Base-by-base conservation (phyloP, 176 grass and related monocot species). In the Neostapfia colusana region DNA sequence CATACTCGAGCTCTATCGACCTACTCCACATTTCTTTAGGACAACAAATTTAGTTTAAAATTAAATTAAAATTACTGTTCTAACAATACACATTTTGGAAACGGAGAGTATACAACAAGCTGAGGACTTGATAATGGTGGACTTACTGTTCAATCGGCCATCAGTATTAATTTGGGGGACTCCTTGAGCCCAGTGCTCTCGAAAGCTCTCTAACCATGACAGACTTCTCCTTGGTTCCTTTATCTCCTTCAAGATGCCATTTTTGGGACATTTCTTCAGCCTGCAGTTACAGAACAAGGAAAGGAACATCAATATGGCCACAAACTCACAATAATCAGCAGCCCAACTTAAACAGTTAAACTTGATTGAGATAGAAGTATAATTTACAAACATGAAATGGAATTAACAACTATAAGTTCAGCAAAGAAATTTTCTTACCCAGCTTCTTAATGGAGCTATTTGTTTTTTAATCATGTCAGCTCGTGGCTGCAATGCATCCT, bases 381-480 rank as follows among this genome's bases (percentile, higher is more conserved):
- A 69, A 67, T 72, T 36, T 24, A 80, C n/a, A 27, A 10, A 63
- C 65, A 17, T 5, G 11, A 48, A 41, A 65, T 17, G 39, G 5
- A 67, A 65, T 23, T 38, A 70, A 15, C 41, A 82, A 27, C 6
- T 50, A 62, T 44, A 54, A 18, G 21, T 36, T 2, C 3, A 26
- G 46, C 48, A 5, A 14, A 35, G 9, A 82, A 71, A 25, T 73
- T 73, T 8, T 42, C 51, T 60, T 75, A 98, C 95, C 95, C 95
- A 94, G 75, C 43, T 86, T 81, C 87, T 83, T 48, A 98, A 24
- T 53, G 95, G 95, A 86, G 42, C 77, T 73, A 98, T 88, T 72
- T 73, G 82, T 74, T 98, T 89, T 79, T 70, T 98, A 21, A 98
- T 58, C 82, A 81, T 90, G 73, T 98, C 76, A 49, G 81, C 89